Conservation (phyloP, 2,329 filamentous ascomycete species). For the Berkeleyomyces basicola region DNA sequence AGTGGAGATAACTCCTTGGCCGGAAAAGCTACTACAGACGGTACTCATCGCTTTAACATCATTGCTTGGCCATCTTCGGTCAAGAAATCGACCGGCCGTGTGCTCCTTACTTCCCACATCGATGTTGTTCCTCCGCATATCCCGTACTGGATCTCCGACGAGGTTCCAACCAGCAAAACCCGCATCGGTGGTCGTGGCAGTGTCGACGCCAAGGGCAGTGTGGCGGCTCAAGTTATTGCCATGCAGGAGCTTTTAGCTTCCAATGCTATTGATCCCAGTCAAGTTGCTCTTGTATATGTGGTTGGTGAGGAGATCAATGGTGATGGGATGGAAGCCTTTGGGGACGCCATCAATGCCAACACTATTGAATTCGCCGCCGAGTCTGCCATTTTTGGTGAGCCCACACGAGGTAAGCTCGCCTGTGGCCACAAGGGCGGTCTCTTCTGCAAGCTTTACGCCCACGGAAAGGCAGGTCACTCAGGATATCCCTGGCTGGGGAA, state of each 20-base stretch:
- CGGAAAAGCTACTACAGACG: slow-evolving; percentile 11
- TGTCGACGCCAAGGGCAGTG: slow-evolving; percentile 53
- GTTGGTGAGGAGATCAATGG: slow-evolving; percentile 74
- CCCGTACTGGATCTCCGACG: slow-evolving; percentile 43
- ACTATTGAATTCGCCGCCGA: slow-evolving; percentile 23
- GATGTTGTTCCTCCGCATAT: slow-evolving; percentile 62
- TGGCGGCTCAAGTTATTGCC: slow-evolving; percentile 60
- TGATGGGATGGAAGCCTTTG: slow-evolving; percentile 55
- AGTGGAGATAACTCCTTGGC: slow-evolving; percentile 14
- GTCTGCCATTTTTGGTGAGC: slow-evolving; percentile 80
- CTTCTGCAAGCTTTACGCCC: slow-evolving; percentile 47
- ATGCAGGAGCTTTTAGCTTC: slow-evolving; percentile 35
- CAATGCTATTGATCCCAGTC: slow-evolving; percentile 26
- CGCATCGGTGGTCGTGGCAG: slow-evolving; percentile 55
- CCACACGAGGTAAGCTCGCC: slow-evolving; percentile 74
- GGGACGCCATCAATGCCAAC: slow-evolving; percentile 21
- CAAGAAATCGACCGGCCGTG: slow-evolving; percentile 32
- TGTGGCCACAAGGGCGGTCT: slow-evolving; percentile 83
- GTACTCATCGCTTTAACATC: slow-evolving; percentile 50
- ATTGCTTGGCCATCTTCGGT: slow-evolving; percentile 44
- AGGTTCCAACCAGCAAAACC: slow-evolving; percentile 24
- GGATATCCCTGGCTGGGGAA: slow-evolving; percentile 84
- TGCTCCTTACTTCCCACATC: slow-evolving; percentile 67
- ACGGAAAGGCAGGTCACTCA: slow-evolving; percentile 66
- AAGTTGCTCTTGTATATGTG: slow-evolving; percentile 47